Base-by-base conservation (phyloP, 1,139 yeast genomes). In the Taphrina deformans region DNA sequence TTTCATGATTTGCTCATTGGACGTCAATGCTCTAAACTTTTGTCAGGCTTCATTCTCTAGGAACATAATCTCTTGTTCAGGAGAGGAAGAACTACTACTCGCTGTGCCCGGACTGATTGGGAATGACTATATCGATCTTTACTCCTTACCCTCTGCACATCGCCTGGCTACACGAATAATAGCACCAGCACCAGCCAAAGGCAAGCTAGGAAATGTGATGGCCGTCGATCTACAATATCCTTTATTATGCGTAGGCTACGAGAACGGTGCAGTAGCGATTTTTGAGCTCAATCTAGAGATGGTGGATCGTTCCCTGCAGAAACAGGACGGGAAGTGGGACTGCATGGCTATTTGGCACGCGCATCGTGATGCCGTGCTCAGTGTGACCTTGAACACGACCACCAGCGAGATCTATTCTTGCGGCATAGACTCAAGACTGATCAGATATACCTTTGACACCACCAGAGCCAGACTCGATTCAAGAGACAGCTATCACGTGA, bases 11-110 rank as follows among this genome's bases (percentile, higher is more conserved):
- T 52, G 52, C n/a, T 23, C 51, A 23, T 21, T 61, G 53, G 53
- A 61, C 45, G 59, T 61, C 35, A 61, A 61, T 31, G 51, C 65
- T 9, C 44, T 61, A n/a, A 51, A 61, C 40, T 61, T 61, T 26
- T 61, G 65, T 33, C 51, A 41, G 35, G 46, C 46, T 21, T 53
- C 58, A 24, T 27, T 53, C 46, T 53, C 16, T 23, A 35, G 33
- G 7, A 23, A 21, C 9, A 33, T 3, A 10, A 23, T 7, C 7
- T 18, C 44, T 14, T 4, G 3, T 7, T 7, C 33, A 3, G 38
- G 16, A 10, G 5, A 26, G 26, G 21, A 41, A 5, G 52, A 52
- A 23, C 12, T 31, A 14, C 44, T 61, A 23, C 41, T 61, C n/a
- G 65, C 59, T 7, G 45, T 52, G 6, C 65, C 65, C 16, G 65